Conservation (phyloP, 2,329 filamentous ascomycete species). For the Fusarium pseudonygamai region DNA sequence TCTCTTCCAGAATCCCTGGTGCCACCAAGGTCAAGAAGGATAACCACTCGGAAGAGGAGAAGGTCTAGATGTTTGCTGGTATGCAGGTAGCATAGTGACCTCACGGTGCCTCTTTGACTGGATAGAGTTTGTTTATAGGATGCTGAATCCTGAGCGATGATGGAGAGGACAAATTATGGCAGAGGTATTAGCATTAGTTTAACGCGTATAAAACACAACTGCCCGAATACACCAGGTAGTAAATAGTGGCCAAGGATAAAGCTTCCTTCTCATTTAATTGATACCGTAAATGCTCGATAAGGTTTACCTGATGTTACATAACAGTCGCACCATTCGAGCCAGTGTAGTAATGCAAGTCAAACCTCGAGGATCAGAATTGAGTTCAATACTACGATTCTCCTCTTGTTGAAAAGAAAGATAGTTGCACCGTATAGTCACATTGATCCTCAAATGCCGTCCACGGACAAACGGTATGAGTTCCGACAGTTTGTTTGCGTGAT, state of each 20-base stretch:
- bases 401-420: rapidly evolving
- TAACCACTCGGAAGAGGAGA: not conserved
- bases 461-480: not conserved
- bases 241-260: not conserved
- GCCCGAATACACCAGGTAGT: rapidly evolving
- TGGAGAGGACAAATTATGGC: rapidly evolving
- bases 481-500: not conserved
- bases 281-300: not conserved
- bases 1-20: not conserved
- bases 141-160: not conserved
- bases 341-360: not conserved
- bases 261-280: not conserved
- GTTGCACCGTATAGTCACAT: not conserved
- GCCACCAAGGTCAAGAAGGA: not conserved
- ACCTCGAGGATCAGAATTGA: rapidly evolving
- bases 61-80: rapidly evolving
- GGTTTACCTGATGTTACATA: not conserved
- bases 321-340: not conserved
- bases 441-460: not conserved
- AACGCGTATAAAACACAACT: rapidly evolving
- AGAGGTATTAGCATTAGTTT: not conserved
- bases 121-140: too few species aligned
- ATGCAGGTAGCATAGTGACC: rapidly evolving
- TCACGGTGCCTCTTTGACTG: too few species aligned
- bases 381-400: rapidly evolving